phyloP scores from a whole-genome alignment of 805 yeast genomes.

The Blastobotrys peoriensis region DNA sequence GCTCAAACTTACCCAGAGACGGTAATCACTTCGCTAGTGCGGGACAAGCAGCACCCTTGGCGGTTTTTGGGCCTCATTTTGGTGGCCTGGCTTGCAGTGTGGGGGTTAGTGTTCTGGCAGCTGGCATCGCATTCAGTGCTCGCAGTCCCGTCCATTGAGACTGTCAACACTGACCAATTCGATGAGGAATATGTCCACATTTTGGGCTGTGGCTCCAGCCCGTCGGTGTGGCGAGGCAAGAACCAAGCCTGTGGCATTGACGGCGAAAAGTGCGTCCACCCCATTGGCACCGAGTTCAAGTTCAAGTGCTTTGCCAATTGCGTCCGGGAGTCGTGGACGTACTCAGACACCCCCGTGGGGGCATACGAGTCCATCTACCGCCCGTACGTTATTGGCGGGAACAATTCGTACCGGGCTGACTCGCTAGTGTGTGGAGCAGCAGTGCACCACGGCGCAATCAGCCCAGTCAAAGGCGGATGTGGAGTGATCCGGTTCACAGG shows the following conservation, averaged over 20 bases:
- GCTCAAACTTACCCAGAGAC: conserved; percentile 15
- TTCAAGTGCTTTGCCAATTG: conserved; percentile 88
- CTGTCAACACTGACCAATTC: neutral
- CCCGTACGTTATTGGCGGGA: conserved; percentile 77
- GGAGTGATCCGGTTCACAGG: conserved; percentile 57
- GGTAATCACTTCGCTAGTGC: conserved; percentile 4
- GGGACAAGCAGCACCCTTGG: neutral
- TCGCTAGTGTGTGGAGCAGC: conserved; percentile 89
- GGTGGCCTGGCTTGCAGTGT: conserved; percentile 10
- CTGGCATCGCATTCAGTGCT: conserved; percentile 20
- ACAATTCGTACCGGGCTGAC: conserved; percentile 67
- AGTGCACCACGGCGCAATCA: conserved; percentile 73
- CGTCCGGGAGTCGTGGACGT: conserved; percentile 69
- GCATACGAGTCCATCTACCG: conserved; percentile 58
- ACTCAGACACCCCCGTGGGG: conserved; percentile 71
- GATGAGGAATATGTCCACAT: conserved; percentile 18
- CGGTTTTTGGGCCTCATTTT: neutral
- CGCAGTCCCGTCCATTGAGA: conserved; percentile 16
- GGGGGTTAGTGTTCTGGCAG: conserved; percentile 17
- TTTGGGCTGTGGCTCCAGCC: conserved; percentile 21
- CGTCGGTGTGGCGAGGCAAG: conserved; percentile 62
- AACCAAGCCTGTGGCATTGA: conserved; percentile 70
- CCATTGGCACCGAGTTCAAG: conserved; percentile 40
- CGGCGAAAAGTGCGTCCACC: conserved; percentile 53
- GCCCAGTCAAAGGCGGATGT: conserved; percentile 75